Evolutionary conservation across 2,329 filamentous ascomycete species (phyloP), one percentile per base, ranked within the genome.

Genomic region (Diaporthe vexans): DNA sequence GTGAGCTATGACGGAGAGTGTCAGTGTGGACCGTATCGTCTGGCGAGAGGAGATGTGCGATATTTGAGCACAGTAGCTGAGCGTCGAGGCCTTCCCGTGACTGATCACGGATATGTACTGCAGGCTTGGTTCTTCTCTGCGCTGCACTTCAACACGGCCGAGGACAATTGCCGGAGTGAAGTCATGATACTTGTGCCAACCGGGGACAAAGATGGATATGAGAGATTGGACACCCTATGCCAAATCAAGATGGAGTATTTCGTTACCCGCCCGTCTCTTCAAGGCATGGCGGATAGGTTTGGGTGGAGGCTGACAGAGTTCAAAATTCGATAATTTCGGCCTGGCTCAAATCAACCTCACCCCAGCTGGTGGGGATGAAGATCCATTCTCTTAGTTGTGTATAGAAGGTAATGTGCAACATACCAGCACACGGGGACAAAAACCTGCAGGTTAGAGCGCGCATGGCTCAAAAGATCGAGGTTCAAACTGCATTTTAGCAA

Each of bases 61-160:
- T 72, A 63, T 35, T 43, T 72, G 46, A 72, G 56, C 24, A 63
- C 40, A 8, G 57, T 72, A 24, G 57, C 69, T 43, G 57, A 72
- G 35, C 57, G 24, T 3, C 54, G 69, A 29, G 57, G 69, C n/a
- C 19, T 72, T 24, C 57, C 57, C 15, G n/a, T 72, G 57, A 72
- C 69, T 33, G 57, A 63, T 9, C 10, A 15, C 19, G 69, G 46
- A 10, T 63, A 63, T 43, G 19, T 63, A 7, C 43, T 72, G 69
- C 57, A 48, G 29, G 69, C 57, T 19, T 72, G 69, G 69, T 72
- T 72, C 43, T 72, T 72, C 29, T 72, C 69, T 19, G 56, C 69
- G 17, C 46, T 72, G 33, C 33, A 61, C 0, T 72, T 72, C 57
- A 72, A 54, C 13, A 29, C 58, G 17, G 29, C 46, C 8, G 40